Percentiles rank a stretch among this genome's conserved stretches.
These are phyloP conservation scores for Aspergillus latus DNA, from an alignment of 2,329 filamentous ascomycete species.

Conservation along the genomic window DNA sequence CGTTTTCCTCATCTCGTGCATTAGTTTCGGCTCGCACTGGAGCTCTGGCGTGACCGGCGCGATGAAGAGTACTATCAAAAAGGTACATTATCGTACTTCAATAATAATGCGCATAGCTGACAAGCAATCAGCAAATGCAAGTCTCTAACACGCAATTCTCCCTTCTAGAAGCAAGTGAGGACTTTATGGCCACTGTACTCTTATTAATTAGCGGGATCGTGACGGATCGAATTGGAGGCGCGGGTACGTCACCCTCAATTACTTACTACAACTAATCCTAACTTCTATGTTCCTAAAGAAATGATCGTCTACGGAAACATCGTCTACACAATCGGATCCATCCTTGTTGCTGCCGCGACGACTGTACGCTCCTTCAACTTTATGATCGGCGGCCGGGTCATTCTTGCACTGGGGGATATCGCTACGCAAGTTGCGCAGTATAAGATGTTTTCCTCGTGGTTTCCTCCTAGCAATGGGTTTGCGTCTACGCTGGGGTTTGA, in stretches of 20 bases:
- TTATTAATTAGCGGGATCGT: slow-evolving; percentile 57
- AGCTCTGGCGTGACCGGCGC: slow-evolving; percentile 61
- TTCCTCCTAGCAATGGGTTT: slow-evolving; percentile 61
- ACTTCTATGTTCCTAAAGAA: slow-evolving; percentile 24
- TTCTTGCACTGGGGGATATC: slow-evolving; percentile 61
- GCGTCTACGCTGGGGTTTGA: slow-evolving; percentile 62
- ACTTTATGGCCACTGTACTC: slow-evolving; percentile 61
- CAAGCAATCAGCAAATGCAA: slow-evolving; percentile 44
- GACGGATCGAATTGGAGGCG: slow-evolving; percentile 60
- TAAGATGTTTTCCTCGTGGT: slow-evolving; percentile 66
- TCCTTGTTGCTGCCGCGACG: slow-evolving; percentile 59
- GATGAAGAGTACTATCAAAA: slow-evolving; percentile 62
- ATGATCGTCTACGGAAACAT: slow-evolving; percentile 62
- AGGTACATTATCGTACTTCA: slow-evolving; percentile 31
- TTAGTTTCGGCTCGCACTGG: slow-evolving; percentile 62
- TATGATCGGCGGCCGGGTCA: slow-evolving; percentile 59
- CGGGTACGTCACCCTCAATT: slow-evolving; percentile 37
- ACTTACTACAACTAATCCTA: neutral
- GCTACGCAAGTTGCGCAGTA: slow-evolving; percentile 65
- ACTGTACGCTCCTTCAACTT: slow-evolving; percentile 58
- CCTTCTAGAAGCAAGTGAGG: slow-evolving; percentile 59
- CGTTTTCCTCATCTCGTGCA: slow-evolving; percentile 46
- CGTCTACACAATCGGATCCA: slow-evolving; percentile 59
- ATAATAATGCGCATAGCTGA: neutral
- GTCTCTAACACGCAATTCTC: slow-evolving; percentile 63